Conservation (phyloP, 495 filamentous ascomycete genomes). For the Physcia stellaris region DNA sequence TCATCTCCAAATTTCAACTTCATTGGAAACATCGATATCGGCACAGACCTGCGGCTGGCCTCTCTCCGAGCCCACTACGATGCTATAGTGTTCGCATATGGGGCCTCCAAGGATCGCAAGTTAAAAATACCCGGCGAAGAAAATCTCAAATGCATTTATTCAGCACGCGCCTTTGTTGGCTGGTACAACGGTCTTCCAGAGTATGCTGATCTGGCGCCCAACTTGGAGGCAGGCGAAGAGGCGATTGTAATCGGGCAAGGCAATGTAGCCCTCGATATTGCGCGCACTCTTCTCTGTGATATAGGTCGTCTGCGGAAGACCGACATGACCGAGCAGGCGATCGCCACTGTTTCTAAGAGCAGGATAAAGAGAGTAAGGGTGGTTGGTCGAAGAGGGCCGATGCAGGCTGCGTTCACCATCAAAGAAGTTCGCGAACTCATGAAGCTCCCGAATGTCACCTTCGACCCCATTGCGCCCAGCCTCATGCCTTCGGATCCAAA, state of each 20-base stretch:
- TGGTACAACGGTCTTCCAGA: constrained; percentile 97
- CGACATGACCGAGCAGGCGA: constrained; percentile 73
- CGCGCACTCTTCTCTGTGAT: constrained; percentile 66
- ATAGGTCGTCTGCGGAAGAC: constrained; percentile 62
- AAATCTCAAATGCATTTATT: constrained; percentile 57
- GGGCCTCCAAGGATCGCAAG: constrained; percentile 67
- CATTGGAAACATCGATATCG: constrained; percentile 77
- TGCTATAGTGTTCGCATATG: constrained; percentile 85
- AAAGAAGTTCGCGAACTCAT: constrained; percentile 85
- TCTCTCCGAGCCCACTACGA: constrained; percentile 73
- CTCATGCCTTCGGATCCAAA: constrained; percentile 47
- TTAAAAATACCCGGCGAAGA: constrained; percentile 75
- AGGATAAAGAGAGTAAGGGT: constrained; percentile 67
- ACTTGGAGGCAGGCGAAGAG: constrained; percentile 64
- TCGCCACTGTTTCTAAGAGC: constrained; percentile 60
- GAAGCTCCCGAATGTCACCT: constrained; percentile 57
- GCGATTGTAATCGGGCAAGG: constrained; percentile 88
- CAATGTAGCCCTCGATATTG: constrained; percentile 91
- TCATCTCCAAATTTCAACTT: constrained; percentile 72
- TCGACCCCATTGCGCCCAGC: constrained; percentile 50
- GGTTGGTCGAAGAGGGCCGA: constrained; percentile 72
- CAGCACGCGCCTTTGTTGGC: constrained; percentile 86
- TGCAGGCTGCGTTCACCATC: constrained; percentile 89
- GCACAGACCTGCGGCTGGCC: constrained; percentile 53
- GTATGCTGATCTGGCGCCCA: constrained; percentile 59